Percentiles rank a stretch among this genome's conserved stretches.
Evolutionary conservation across 345 rosid species (phyloP).

Genomic region (Hibiscus syriacus): DNA sequence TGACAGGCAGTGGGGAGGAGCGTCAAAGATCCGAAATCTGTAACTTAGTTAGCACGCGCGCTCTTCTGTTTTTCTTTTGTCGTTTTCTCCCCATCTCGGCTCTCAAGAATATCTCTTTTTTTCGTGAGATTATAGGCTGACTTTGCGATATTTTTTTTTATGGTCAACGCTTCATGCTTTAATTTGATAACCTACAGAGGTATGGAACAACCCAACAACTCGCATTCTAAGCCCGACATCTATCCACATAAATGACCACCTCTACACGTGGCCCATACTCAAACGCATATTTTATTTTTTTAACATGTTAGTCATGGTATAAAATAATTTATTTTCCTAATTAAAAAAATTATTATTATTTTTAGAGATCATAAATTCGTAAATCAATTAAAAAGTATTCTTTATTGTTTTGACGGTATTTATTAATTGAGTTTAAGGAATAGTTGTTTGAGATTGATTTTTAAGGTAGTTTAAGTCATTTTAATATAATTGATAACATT

Average conservation of each 20-base stretch:
- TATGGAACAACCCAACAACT: not conserved
- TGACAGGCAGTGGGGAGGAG: slow-evolving; percentile 18
- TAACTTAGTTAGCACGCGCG: slow-evolving; percentile 44
- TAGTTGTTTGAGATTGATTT: no score
- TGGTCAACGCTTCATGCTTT: slow-evolving; percentile 20
- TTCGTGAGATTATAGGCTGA: not conserved
- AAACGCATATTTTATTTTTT: no score
- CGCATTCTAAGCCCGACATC: not conserved
- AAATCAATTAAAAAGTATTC: no score
- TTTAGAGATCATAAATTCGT: no score
- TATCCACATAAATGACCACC: not conserved
- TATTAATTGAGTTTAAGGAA: not conserved
- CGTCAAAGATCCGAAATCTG: slow-evolving; percentile 28
- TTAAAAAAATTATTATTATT: no score
- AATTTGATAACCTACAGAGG: not conserved
- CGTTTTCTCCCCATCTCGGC: slow-evolving; percentile 14
- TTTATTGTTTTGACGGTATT: not conserved
- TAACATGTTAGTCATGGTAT: no score
- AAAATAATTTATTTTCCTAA: no score
- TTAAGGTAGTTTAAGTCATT: no score
- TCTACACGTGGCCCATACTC: no score
- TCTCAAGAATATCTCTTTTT: not conserved
- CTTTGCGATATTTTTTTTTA: slow-evolving; percentile 2
- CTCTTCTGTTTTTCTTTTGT: slow-evolving; percentile 33
- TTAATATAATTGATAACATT: no score